Percentiles rank a stretch among this genome's conserved stretches.
Evolutionary conservation across 495 filamentous ascomycete species (phyloP).

Genomic region (Penicillium bovifimosum): DNA sequence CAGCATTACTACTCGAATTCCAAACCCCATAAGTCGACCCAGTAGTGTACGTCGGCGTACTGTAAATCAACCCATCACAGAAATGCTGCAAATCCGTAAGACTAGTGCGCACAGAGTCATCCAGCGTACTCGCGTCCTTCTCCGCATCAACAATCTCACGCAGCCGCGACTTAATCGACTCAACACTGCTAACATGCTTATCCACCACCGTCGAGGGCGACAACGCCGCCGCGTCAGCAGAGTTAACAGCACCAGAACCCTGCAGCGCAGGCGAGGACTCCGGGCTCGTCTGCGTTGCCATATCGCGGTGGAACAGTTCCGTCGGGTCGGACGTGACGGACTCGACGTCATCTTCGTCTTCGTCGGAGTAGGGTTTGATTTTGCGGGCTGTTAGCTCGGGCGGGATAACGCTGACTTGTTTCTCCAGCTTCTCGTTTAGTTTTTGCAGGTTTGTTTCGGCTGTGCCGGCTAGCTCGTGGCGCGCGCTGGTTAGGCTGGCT

Average conservation of each 20-base stretch:
- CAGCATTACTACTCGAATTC: constrained; percentile 20
- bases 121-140: constrained; percentile 36
- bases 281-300: constrained; percentile 78
- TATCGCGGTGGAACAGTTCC: constrained; percentile 86
- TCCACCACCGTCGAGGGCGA: constrained; percentile 26
- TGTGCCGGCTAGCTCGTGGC: constrained; percentile 71
- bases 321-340: constrained; percentile 60
- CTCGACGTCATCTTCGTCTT: constrained; percentile 42
- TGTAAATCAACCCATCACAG: constrained; percentile 49
- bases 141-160: constrained; percentile 47
- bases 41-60: constrained; percentile 25
- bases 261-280: constrained; percentile 29
- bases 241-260: constrained; percentile 5
- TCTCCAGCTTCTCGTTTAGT: constrained; percentile 70
- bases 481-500: constrained; percentile 63
- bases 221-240: constrained; percentile 12
- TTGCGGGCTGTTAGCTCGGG: constrained; percentile 32
- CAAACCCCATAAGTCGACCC: constrained; percentile 33
- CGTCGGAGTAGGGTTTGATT: constrained; percentile 14
- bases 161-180: constrained; percentile 48
- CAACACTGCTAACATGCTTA: constrained; percentile 38
- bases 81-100: constrained; percentile 47
- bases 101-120: constrained; percentile 41
- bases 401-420: constrained; percentile 59
- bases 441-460: constrained; percentile 57